phyloP scores from a whole-genome alignment of 108 stramenopile species.

The Conticribra guillardii region DNA sequence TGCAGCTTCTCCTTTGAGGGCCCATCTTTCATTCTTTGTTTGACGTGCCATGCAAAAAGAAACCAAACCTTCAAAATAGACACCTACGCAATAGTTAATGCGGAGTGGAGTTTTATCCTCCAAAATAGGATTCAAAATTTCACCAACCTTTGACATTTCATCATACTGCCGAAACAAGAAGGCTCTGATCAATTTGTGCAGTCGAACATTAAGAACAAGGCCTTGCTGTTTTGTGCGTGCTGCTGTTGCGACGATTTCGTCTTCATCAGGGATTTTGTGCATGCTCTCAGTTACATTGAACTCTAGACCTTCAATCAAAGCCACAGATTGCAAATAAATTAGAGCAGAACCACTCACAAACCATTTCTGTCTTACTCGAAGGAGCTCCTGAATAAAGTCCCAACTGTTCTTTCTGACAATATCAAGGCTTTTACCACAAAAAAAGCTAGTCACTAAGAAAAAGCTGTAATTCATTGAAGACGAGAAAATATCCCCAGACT shows the following conservation, averaged over 20 bases:
- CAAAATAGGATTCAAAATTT: background rate
- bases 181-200: background rate
- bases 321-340: conserved; percentile 4
- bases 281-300: background rate
- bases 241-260: background rate
- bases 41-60: background rate
- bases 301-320: background rate
- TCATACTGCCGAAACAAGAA: conserved; percentile 4
- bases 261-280: background rate
- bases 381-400: conserved; percentile 9
- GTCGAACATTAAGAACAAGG: background rate
- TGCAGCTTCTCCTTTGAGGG: background rate
- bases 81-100: background rate
- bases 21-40: background rate
- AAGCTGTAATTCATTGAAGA: background rate
- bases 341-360: background rate
- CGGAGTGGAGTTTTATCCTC: background rate
- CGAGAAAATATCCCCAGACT: conserved; percentile 9
- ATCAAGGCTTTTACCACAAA: conserved; percentile 7
- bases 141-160: background rate
- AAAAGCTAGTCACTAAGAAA: conserved; percentile 5
- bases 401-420: conserved; percentile 3
- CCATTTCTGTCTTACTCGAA: conserved; percentile 5
- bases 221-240: background rate
- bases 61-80: background rate